A percentile compares a stretch with the other conserved stretches of the same genome.
These are phyloP conservation scores for Plasmodium knowlesi DNA, from an alignment of 169 alveolate genomes.

Conservation along the genomic window DNA sequence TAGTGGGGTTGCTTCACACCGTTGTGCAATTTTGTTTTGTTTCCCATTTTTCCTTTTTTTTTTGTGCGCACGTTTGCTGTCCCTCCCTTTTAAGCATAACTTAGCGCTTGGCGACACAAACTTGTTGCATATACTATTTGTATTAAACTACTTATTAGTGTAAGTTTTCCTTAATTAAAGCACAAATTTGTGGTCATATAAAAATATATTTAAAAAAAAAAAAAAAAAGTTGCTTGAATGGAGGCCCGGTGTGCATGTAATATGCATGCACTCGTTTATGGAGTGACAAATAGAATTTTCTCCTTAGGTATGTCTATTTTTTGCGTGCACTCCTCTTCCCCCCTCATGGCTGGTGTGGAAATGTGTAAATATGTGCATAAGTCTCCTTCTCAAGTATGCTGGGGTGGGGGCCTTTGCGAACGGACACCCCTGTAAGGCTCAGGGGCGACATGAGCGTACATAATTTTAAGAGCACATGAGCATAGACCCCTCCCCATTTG, in stretches of 20 bases:
- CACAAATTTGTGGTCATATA: slow-evolving; percentile 1
- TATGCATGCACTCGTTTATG: background rate
- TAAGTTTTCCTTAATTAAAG: background rate
- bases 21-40: background rate
- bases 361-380: background rate
- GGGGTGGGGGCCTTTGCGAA: background rate
- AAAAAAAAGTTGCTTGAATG: background rate
- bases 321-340: background rate
- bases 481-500: background rate
- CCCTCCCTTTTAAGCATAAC: background rate
- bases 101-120: background rate
- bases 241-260: background rate
- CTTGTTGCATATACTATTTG: background rate
- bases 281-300: background rate
- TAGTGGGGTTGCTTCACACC: background rate
- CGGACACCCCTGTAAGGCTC: background rate
- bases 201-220: slow-evolving; percentile 1
- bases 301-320: background rate
- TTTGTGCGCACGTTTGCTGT: background rate
- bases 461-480: background rate
- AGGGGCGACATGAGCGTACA: background rate
- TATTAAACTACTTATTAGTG: background rate
- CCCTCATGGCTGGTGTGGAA: background rate
- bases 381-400: background rate
- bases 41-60: background rate